Evolutionary conservation across 768 basidiomycete species (phyloP), one percentile per base, ranked within the genome.

Genomic region (Lactarius hatsudake): DNA sequence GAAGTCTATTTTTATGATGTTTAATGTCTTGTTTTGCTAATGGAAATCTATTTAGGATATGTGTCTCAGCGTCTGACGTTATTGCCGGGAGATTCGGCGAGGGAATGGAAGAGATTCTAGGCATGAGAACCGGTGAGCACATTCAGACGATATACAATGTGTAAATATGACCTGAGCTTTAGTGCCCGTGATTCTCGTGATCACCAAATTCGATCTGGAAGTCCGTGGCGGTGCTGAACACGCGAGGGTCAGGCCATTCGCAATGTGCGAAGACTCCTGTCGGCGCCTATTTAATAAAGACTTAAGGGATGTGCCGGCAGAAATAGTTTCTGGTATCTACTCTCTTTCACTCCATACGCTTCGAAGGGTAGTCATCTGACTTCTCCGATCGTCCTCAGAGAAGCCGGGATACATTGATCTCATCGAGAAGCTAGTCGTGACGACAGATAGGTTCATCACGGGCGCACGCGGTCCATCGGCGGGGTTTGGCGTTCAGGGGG

Each of bases 141-240:
- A 1, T n/a, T 30, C 20, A 12, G 18, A 36, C 10, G 12, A n/a
- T 6, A 53, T 45, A 20, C 2, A 1, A 32, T 3, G 18, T 17
- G 26, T 23, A 36, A 36, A 23, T 36, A 53, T 20, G 8, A 23
- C 18, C n/a, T 34, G 8, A 8, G 1, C 5, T 5, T 30, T 8
- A 66, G 65, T 66, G 13, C 59, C 65, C 2, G 34, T 66, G 10
- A 7, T 66, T 30, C 42, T 66, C 20, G 54, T 55, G 1, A 30
- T 66, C 15, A 61, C 65, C 0, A 66, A 66, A 56, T 66, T 56
- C 40, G 65, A 66, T n/a, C n/a, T n/a, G n/a, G 53, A 40, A 8
- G 23, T 48, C 9, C 5, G 20, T 18, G 32, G 32, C 32, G 8
- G 0, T 1, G 32, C 36, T 43, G 56, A 28, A 7, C 12, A 10